These are phyloP conservation scores for Leucaena leucocephala DNA, from an alignment of 306 rosid genomes.

Conservation along the genomic window DNA sequence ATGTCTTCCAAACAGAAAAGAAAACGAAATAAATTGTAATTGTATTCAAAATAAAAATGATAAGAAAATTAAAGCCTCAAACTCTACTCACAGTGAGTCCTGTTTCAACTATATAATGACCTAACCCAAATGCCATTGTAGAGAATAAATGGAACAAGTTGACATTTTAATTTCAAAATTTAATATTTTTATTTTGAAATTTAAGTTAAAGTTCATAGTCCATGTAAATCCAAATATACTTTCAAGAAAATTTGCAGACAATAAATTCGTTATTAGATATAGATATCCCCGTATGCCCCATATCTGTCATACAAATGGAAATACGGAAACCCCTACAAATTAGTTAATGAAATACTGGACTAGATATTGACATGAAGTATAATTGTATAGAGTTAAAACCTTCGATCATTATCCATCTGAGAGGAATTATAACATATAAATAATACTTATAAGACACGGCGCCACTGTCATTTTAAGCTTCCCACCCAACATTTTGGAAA, in stretches of 20 bases:
- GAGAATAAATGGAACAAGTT: slow-evolving; percentile 3
- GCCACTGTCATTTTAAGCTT: neutral
- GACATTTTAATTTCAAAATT: neutral
- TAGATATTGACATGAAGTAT: neutral
- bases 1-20: neutral
- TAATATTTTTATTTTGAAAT: neutral
- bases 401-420: slow-evolving; percentile 1
- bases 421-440: slow-evolving; percentile 17
- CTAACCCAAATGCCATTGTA: neutral
- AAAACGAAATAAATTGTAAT: neutral
- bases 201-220: neutral
- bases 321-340: slow-evolving; percentile 5
- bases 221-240: neutral
- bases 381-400: slow-evolving; percentile 11
- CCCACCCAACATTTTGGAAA: slow-evolving; percentile 25
- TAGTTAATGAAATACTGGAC: neutral
- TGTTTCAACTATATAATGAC: neutral
- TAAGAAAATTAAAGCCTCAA: slow-evolving; percentile 4
- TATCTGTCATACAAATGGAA: slow-evolving; percentile 24
- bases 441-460: neutral
- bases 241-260: slow-evolving; percentile 12
- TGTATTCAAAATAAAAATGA: neutral
- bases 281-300: slow-evolving; percentile 21
- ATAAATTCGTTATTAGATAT: slow-evolving; percentile 3
- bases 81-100: slow-evolving; percentile 4